Percentiles rank a stretch among this genome's conserved stretches.
Evolutionary conservation across 192 early-diverging fungal genomes (phyloP).

Genomic region (Piromyces finnis): DNA sequence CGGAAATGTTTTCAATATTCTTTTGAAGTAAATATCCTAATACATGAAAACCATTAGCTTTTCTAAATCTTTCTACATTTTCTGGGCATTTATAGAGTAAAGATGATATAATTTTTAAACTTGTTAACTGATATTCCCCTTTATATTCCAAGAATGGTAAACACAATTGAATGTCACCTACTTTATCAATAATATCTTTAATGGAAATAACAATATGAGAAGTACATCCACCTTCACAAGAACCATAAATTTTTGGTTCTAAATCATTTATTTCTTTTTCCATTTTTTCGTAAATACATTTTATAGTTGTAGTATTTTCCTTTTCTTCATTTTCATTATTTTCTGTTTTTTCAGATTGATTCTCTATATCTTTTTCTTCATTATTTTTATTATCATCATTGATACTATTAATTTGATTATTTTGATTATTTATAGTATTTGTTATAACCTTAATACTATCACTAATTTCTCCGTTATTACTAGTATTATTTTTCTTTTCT

Average conservation of each 20-base stretch:
- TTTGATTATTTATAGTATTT: background rate
- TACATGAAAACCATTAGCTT: background rate
- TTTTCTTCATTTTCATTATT: background rate
- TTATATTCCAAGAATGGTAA: background rate
- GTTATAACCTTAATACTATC: background rate
- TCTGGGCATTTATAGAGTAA: background rate
- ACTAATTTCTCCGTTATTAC: too few relatives aligned
- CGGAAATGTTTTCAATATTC: background rate
- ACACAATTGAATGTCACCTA: background rate
- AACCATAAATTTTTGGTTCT: background rate
- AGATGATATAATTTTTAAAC: background rate
- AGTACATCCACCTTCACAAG: background rate
- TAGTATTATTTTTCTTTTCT: background rate
- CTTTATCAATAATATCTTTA: background rate
- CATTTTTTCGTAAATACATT: background rate
- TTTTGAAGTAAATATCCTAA: background rate
- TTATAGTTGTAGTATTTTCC: background rate
- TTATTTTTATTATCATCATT: background rate
- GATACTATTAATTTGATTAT: background rate
- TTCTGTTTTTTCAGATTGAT: background rate
- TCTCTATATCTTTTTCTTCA: background rate
- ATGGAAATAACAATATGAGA: background rate
- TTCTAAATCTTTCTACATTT: background rate
- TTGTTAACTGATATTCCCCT: background rate
- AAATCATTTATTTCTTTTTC: background rate